These are phyloP conservation scores for Cladosporium sp. DNA, from an alignment of 2,329 filamentous ascomycete species.

Conservation along the genomic window DNA sequence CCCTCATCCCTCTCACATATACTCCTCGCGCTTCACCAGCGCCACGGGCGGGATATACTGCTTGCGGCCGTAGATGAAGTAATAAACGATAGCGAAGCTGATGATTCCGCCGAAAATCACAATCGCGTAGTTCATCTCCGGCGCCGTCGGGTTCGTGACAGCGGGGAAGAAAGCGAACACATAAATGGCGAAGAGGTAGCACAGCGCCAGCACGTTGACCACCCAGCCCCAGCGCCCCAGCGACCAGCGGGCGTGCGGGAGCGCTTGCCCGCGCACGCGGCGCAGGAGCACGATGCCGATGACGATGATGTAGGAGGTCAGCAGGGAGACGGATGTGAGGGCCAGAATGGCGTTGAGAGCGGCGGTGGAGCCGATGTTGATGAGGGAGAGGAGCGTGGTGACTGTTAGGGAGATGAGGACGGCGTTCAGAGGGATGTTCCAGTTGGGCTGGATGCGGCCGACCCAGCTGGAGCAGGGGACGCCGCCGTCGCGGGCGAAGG, in stretches of 20 bases:
- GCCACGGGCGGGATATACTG: constrained; percentile 32
- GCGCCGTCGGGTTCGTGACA: constrained; percentile 27
- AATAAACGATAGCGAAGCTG: constrained; percentile 34
- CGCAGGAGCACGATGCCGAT: constrained; percentile 39
- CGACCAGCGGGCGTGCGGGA: constrained; percentile 50
- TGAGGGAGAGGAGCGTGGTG: constrained; percentile 39
- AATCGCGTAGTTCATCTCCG: constrained; percentile 41
- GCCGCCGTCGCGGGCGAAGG: constrained; percentile 41
- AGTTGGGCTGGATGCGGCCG: constrained; percentile 24
- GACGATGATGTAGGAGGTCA: constrained; percentile 41
- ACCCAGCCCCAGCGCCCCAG: constrained; percentile 48
- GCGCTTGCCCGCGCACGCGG: constrained; percentile 35
- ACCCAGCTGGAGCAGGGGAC: constrained; percentile 38
- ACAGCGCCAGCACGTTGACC: constrained; percentile 52
- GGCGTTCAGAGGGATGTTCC: constrained; percentile 29
- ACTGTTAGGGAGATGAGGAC: constrained; percentile 50
- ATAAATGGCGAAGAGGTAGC: constrained; percentile 51
- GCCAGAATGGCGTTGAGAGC: constrained; percentile 46
- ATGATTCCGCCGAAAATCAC: constrained; percentile 37
- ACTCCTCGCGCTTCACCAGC: constrained; percentile 22
- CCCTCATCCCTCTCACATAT: background rate
- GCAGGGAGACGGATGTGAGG: constrained; percentile 41
- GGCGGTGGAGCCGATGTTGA: constrained; percentile 39
- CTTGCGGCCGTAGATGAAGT: constrained; percentile 32
- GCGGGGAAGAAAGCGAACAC: constrained; percentile 54